Evolutionary conservation across 768 basidiomycete species (phyloP).

Genomic region (Tylopilus felleus): DNA sequence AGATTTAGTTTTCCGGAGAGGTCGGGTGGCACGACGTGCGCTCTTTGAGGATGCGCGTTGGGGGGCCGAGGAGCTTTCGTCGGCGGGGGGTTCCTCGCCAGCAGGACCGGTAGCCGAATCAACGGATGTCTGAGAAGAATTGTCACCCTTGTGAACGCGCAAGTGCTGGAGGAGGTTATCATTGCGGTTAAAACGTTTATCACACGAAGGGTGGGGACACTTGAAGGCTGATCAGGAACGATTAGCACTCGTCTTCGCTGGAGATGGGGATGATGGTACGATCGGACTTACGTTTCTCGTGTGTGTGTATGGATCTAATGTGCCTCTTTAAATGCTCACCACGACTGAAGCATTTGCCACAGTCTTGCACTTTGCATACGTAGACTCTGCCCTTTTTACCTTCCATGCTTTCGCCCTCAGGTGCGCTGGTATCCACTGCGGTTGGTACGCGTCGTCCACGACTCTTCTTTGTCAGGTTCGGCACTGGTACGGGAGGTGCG

Average conservation of each 20-base stretch:
- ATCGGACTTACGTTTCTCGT: conserved; percentile 66
- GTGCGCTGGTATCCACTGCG: conserved; percentile 22
- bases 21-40: conserved; percentile 29
- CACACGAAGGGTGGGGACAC: conserved; percentile 64
- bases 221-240: conserved; percentile 55
- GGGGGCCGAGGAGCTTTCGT: conserved; percentile 19
- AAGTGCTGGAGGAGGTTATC: conserved; percentile 80
- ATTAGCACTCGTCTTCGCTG: conserved; percentile 18
- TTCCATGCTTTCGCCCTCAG: conserved; percentile 26
- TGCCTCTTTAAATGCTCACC: conserved; percentile 77
- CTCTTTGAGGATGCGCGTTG: conserved; percentile 27
- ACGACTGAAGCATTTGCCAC: conserved; percentile 70
- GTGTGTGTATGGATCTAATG: conserved; percentile 69
- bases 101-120: conserved; percentile 27
- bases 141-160: conserved; percentile 58
- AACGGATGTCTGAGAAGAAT: conserved; percentile 32
- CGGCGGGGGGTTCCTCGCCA: conserved; percentile 23
- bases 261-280: conserved; percentile 14
- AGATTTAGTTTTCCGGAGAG: conserved; percentile 34
- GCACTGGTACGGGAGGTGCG: conserved; percentile 65
- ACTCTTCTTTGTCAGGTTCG: conserved; percentile 77
- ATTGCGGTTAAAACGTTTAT: conserved; percentile 72
- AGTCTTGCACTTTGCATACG: conserved; percentile 63
- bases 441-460: conserved; percentile 76
- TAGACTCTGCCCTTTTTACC: conserved; percentile 41